These are phyloP conservation scores for Crithidia acanthocephali DNA, from an alignment of 208 protist species.

Conservation along the genomic window DNA sequence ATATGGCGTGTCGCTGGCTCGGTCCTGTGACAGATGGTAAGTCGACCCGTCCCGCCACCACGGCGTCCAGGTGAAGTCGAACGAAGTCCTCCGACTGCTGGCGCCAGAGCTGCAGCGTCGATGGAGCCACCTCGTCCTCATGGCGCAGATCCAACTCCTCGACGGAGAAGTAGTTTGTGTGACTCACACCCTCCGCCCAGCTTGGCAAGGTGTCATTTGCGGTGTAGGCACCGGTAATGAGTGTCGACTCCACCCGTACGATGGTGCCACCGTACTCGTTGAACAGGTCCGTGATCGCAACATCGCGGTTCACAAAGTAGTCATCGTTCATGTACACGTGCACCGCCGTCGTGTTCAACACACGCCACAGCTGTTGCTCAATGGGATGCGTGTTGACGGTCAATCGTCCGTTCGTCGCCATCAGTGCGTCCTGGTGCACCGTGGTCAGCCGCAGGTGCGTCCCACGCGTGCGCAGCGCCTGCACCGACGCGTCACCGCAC, in stretches of 20 bases:
- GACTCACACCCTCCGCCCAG: constrained; percentile 22
- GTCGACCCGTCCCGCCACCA: background rate
- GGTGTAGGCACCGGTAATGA: constrained; percentile 3
- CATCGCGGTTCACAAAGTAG: constrained; percentile 74
- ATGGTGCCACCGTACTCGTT: constrained; percentile 69
- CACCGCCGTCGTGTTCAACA: constrained; percentile 55
- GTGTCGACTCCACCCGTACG: constrained; percentile 44
- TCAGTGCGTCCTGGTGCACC: constrained; percentile 69
- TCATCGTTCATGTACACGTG: constrained; percentile 81
- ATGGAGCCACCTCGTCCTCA: constrained; percentile 8
- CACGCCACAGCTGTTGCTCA: constrained; percentile 63
- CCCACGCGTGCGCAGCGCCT: constrained; percentile 29
- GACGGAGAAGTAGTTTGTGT: constrained; percentile 24
- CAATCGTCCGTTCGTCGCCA: constrained; percentile 45
- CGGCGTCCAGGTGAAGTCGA: constrained; percentile 9
- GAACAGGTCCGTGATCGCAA: constrained; percentile 56
- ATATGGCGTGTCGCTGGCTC: constrained; percentile 1
- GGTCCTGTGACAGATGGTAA: constrained; percentile 18
- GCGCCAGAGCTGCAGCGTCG: constrained; percentile 23
- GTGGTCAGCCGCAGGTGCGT: constrained; percentile 60
- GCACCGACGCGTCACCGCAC: constrained; percentile 33
- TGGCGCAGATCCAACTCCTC: constrained; percentile 27
- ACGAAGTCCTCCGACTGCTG: constrained; percentile 2
- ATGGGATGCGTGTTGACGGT: constrained; percentile 61
- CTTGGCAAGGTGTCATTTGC: background rate